phyloP scores from a whole-genome alignment of 139 green algal species.

The Pleodorina starrii region DNA sequence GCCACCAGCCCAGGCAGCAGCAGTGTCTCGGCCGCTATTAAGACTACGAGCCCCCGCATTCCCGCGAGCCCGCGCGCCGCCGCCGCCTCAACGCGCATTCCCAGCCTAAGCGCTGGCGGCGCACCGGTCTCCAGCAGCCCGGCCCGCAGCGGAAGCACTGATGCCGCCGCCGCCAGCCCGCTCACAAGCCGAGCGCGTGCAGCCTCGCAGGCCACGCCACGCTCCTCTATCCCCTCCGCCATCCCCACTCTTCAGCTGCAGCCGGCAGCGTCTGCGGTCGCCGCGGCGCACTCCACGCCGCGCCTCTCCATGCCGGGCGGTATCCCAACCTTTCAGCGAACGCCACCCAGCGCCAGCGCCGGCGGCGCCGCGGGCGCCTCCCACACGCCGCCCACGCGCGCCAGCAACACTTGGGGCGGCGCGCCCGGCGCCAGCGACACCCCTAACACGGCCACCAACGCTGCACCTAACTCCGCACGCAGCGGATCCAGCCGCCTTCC shows the following conservation, averaged over 20 bases:
- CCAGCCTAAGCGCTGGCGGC: slow-evolving; percentile 3
- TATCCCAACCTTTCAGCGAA: not conserved
- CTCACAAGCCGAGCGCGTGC: too few species aligned
- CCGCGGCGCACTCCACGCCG: not conserved
- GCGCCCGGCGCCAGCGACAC: not conserved
- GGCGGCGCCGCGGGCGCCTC: not conserved
- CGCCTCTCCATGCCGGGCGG: not conserved
- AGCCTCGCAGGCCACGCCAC: not conserved
- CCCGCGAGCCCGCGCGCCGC: too few species aligned
- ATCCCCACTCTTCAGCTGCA: slow-evolving; percentile 4
- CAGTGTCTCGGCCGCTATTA: too few species aligned
- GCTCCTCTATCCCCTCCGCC: not conserved
- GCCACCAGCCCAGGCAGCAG: too few species aligned
- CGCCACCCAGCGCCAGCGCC: not conserved
- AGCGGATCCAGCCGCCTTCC: slow-evolving; percentile 6
- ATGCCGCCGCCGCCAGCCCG: not conserved
- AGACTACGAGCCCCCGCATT: too few species aligned
- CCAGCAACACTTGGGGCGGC: not conserved
- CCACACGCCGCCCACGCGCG: not conserved
- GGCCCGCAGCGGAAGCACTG: not conserved
- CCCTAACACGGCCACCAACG: not conserved
- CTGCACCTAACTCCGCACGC: not conserved
- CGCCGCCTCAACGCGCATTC: not conserved
- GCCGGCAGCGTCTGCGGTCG: not conserved
- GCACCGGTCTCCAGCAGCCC: not conserved